These are phyloP conservation scores for Cavenderia fasciculata DNA, from an alignment of 78 protist genomes.

Conservation along the genomic window DNA sequence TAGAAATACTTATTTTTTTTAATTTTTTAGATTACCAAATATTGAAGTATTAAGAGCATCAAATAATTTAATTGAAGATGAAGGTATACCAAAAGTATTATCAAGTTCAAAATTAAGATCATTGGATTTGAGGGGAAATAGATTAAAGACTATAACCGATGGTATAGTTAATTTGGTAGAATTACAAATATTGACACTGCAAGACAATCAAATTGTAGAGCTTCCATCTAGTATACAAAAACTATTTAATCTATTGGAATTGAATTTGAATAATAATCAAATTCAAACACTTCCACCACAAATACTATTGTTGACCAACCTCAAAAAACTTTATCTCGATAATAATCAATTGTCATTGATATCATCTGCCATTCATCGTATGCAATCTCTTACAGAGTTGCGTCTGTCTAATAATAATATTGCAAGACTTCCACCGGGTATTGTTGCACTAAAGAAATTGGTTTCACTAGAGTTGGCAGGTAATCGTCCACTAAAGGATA, in stretches of 20 bases:
- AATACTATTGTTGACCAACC: constrained; percentile 10
- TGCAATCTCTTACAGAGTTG: constrained; percentile 56
- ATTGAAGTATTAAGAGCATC: constrained; percentile 50
- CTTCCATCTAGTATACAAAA: constrained; percentile 31
- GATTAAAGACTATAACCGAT: constrained; percentile 10
- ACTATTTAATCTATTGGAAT: constrained; percentile 14
- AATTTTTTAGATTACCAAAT: constrained; percentile 19
- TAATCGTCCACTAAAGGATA: constrained; percentile 45
- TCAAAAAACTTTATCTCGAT: constrained; percentile 54
- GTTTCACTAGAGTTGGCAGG: constrained; percentile 40
- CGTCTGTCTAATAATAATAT: constrained; percentile 61
- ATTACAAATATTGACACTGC: constrained; percentile 33
- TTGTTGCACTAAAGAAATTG: constrained; percentile 54
- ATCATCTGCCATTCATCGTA: constrained; percentile 66
- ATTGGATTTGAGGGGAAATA: constrained; percentile 40
- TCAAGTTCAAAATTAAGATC: constrained; percentile 1
- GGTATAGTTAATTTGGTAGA: constrained; percentile 38
- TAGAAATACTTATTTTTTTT: neutral
- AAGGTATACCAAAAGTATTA: constrained; percentile 29
- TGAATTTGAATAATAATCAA: constrained; percentile 53
- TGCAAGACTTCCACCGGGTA: constrained; percentile 61
- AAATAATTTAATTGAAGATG: constrained; percentile 46
- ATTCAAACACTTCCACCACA: constrained; percentile 35
- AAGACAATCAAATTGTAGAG: constrained; percentile 40
- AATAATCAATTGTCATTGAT: constrained; percentile 53